Percentiles rank a stretch among this genome's conserved stretches.
These are phyloP conservation scores for Backusella sp. DNA, from an alignment of 192 early-diverging fungal species.

Conservation along the genomic window DNA sequence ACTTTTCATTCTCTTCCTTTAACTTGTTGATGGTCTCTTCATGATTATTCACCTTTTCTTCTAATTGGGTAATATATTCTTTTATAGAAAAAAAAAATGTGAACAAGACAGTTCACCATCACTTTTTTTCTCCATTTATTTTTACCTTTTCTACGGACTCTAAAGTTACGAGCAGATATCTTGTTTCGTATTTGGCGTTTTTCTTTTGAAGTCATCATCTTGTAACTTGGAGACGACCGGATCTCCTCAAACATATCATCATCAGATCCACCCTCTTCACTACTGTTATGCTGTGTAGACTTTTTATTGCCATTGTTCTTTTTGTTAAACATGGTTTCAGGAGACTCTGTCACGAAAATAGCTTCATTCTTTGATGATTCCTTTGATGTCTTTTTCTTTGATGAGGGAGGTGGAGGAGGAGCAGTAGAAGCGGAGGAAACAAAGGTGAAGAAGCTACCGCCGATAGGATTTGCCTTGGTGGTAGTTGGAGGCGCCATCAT, in stretches of 20 bases:
- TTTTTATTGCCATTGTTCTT: neutral
- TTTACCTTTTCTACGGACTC: slow-evolving; percentile 65
- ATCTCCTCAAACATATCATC: slow-evolving; percentile 12
- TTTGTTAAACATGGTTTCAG: slow-evolving; percentile 14
- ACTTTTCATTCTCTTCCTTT: neutral
- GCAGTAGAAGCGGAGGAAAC: neutral
- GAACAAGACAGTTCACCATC: neutral
- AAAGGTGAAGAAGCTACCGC: neutral
- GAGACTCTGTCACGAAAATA: slow-evolving; percentile 26
- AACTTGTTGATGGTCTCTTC: slow-evolving; percentile 9
- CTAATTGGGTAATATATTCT: slow-evolving; percentile 25
- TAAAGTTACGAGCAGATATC: slow-evolving; percentile 75
- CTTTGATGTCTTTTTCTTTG: neutral
- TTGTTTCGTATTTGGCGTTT: slow-evolving; percentile 73
- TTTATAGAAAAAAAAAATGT: neutral
- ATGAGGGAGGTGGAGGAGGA: neutral
- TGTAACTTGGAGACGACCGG: neutral
- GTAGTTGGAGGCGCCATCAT: neutral
- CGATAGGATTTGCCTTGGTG: neutral
- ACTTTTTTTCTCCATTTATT: neutral
- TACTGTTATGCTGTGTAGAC: neutral
- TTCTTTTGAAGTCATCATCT: slow-evolving; percentile 56
- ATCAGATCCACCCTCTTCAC: neutral
- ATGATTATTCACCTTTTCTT: slow-evolving; percentile 15
- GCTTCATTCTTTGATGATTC: neutral